Conservation (phyloP, 1,284 basidiomycete species). For the Peniophora sp. region DNA sequence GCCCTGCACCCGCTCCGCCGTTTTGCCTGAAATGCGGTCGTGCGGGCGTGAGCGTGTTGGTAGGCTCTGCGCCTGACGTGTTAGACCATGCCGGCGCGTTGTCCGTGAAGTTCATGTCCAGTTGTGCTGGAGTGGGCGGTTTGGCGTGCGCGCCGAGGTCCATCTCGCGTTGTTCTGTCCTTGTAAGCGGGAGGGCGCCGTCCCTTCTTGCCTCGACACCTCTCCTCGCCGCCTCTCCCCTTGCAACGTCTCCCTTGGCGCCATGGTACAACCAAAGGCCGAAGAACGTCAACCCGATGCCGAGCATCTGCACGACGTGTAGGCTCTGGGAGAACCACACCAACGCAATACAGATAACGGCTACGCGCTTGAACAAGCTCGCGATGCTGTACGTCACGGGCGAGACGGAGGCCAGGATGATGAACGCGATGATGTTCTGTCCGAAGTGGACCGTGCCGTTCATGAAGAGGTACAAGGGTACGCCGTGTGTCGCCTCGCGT, state of each 20-base stretch:
- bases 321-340: conserved; percentile 93
- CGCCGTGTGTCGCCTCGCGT: conserved; percentile 43
- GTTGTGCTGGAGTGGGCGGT: background rate
- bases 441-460: conserved; percentile 96
- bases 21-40: conserved; percentile 43
- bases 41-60: conserved; percentile 7
- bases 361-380: conserved; percentile 94
- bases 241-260: conserved; percentile 88
- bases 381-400: conserved; percentile 99
- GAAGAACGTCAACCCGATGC: conserved; percentile 84
- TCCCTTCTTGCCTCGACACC: conserved; percentile 78
- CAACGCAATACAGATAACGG: conserved; percentile 96
- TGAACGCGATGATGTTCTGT: conserved; percentile 96
- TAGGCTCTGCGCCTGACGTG: background rate
- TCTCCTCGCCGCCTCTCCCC: conserved; percentile 82
- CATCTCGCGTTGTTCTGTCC: conserved; percentile 21
- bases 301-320: conserved; percentile 77
- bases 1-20: conserved; percentile 31
- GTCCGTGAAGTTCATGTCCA: conserved; percentile 22
- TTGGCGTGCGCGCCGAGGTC: background rate
- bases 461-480: conserved; percentile 73
- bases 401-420: conserved; percentile 91
- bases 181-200: conserved; percentile 65
- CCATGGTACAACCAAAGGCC: conserved; percentile 97
- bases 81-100: background rate